Evolutionary conservation across 257 asterid genomes (phyloP).

Genomic region (Solanum sparsipilum): DNA sequence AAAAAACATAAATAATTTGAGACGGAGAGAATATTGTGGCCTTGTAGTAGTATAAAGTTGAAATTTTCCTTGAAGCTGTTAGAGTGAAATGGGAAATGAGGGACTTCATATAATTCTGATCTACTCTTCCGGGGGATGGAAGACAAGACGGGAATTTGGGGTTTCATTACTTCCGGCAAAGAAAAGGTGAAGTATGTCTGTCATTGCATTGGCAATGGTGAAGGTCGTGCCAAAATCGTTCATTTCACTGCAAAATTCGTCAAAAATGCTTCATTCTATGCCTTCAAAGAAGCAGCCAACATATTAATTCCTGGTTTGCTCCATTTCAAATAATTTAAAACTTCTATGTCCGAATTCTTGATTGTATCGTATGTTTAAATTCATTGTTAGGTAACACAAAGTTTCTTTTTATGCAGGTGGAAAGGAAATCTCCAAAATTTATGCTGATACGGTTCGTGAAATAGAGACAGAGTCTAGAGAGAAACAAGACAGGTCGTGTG

Average conservation of each 20-base stretch:
- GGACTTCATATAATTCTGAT: not conserved
- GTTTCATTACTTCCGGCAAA: not conserved
- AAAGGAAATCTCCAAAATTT: conserved; percentile 11
- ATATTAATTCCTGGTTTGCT: conserved; percentile 30
- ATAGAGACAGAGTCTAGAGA: not conserved
- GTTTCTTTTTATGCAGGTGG: conserved; percentile 14
- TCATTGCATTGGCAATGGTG: conserved; percentile 13
- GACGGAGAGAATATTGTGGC: not conserved
- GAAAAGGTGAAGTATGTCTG: not conserved
- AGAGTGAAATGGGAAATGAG: not conserved
- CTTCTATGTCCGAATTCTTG: not conserved
- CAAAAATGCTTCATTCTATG: conserved; percentile 20
- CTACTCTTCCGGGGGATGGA: not conserved
- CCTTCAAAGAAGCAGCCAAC: conserved; percentile 15
- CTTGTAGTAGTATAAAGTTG: not conserved
- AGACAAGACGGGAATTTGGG: not conserved
- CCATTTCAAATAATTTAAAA: not conserved
- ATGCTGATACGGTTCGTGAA: conserved; percentile 18
- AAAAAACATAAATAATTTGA: not conserved
- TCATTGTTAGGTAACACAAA: not conserved
- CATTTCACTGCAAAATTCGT: conserved; percentile 12
- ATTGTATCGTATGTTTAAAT: too few species aligned
- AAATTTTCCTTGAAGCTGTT: not conserved
- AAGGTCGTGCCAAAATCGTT: conserved; percentile 20
- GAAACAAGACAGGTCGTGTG: not conserved